phyloP scores from a whole-genome alignment of 108 stramenopile genomes.

The Fragilariopsis cylindrus region DNA sequence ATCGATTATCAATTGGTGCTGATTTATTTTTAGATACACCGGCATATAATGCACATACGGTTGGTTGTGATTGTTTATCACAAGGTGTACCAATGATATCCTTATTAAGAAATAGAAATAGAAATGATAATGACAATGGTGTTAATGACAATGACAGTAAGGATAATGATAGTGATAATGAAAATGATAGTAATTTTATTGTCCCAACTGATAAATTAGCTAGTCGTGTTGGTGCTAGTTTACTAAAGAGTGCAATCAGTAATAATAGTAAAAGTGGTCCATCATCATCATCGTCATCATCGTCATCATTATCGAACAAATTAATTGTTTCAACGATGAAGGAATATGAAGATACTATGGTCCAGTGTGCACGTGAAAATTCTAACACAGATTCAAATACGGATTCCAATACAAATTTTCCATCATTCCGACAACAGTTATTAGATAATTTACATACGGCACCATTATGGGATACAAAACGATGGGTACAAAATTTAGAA shows the following conservation, averaged over 20 bases:
- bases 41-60: conserved; percentile 84
- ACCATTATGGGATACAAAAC: conserved; percentile 50
- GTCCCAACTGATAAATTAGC: conserved; percentile 73
- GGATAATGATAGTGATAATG: background rate
- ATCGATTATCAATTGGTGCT: conserved; percentile 57
- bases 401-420: background rate
- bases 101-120: conserved; percentile 31
- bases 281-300: background rate
- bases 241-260: conserved; percentile 55
- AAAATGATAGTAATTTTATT: conserved; percentile 1
- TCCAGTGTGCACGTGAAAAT: conserved; percentile 45
- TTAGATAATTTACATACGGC: conserved; percentile 7
- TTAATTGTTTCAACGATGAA: conserved; percentile 45
- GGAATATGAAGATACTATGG: conserved; percentile 69
- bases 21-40: conserved; percentile 90
- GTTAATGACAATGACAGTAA: background rate
- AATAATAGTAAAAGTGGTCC: too few species aligned
- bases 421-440: conserved; percentile 11
- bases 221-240: conserved; percentile 73
- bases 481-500: conserved; percentile 57
- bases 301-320: conserved; percentile 32
- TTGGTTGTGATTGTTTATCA: conserved; percentile 75
- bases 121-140: background rate
- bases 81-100: conserved; percentile 84
- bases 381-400: background rate